Base-by-base conservation (phyloP, 129 eudicot genomes). In the Lactuca sativa region DNA sequence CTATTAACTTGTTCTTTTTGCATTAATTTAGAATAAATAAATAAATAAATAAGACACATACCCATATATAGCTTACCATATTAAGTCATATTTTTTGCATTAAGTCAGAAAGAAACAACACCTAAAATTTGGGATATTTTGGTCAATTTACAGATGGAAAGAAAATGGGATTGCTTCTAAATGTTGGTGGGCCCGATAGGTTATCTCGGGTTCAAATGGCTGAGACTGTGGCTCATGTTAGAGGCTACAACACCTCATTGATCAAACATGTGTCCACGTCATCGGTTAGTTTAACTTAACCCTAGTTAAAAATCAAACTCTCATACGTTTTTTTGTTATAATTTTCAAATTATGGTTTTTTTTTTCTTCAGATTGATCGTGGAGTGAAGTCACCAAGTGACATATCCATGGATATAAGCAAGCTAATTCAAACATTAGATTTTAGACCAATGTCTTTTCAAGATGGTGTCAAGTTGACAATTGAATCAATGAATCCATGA, bases 201-300 rank as follows among this genome's bases (percentile, higher is more conserved):
- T 58, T 93, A 63, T 93, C 98, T 17, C 95, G 98, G 49, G 85
- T 85, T 52, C 90, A 93, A 74, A 93, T 93, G 96, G 96, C 98
- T 16, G 95, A 93, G 85, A 81, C 67, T 61, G 96, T 93, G 68
- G 96, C 95, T 55, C 69, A 74, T 59, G 67, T 70, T 52, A 83
- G 87, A 76, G 95, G 92, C 59, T 87, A 93, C 55, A 61, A 64
- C 49, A 48, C 66, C 66, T 79, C 98, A 34, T 80, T 83, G 68
- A 84, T 93, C 82, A 89, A 84, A 81, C 76, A 88, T 13, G 97
- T 89, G 43, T 89, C 98, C 16, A 87, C 98, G 57, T 83, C 90
- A 72, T 76, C 95, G 15, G 98, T 93, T 70, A 32, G 97, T 76
- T 40, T 69, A 25, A 31, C 59, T 64, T 44, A 5, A 69, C 59